These are phyloP conservation scores for Paraphoma sp. DNA, from an alignment of 2,329 filamentous ascomycete genomes.

Conservation along the genomic window DNA sequence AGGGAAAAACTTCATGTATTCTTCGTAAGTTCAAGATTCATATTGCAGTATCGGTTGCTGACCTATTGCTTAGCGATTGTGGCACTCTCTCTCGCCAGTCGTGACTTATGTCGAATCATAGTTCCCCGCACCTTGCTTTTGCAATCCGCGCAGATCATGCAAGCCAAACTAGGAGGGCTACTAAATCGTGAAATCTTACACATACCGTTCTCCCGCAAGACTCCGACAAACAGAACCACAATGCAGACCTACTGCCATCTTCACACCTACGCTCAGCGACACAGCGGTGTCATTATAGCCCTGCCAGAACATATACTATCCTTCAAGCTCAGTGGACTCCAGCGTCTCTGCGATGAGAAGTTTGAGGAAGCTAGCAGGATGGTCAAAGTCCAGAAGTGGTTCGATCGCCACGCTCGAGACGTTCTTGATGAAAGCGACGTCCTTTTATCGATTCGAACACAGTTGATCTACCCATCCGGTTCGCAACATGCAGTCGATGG, in stretches of 20 bases:
- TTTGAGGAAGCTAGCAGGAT: conserved; percentile 54
- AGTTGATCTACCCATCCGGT: conserved; percentile 55
- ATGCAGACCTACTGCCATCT: conserved; percentile 46
- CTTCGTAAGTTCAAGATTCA: too few relatives aligned
- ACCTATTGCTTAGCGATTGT: too few relatives aligned
- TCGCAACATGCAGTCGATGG: conserved; percentile 49
- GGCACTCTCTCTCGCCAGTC: too few relatives aligned
- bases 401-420: conserved; percentile 61
- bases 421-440: conserved; percentile 68
- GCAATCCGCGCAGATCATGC: conserved; percentile 65
- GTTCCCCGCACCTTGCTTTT: conserved; percentile 65
- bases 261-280: conserved; percentile 51
- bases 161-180: conserved; percentile 62
- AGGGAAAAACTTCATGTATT: conserved; percentile 72
- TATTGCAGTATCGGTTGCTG: too few relatives aligned
- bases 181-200: conserved; percentile 62
- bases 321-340: conserved; percentile 67
- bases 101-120: too few relatives aligned
- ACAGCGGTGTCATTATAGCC: conserved; percentile 63
- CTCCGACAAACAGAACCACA: conserved; percentile 39
- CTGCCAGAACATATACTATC: conserved; percentile 71
- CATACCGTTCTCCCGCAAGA: conserved; percentile 64
- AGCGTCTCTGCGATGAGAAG: conserved; percentile 60
- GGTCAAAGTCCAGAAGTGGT: conserved; percentile 59
- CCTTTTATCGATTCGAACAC: conserved; percentile 50